Conservation (phyloP, 2,329 filamentous ascomycete genomes). For the Fonsecaea nubica region DNA sequence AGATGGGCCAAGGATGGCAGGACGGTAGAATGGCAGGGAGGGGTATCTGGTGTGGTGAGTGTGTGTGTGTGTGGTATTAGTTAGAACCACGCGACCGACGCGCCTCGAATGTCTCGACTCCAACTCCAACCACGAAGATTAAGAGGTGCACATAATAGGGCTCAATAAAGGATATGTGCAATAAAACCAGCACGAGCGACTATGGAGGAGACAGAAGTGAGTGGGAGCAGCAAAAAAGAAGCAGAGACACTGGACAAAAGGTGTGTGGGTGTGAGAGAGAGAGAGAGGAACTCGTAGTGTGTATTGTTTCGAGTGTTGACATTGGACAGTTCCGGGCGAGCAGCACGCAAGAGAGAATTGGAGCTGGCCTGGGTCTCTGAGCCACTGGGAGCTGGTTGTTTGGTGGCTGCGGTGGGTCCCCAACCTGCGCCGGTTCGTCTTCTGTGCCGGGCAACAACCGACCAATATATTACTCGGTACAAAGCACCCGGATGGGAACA, state of each 20-base stretch:
- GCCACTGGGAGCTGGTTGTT: neutral
- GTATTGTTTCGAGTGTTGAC: constrained; percentile 6
- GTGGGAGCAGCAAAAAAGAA: constrained; percentile 1
- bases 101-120: neutral
- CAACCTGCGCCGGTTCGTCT: constrained; percentile 3
- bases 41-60: constrained; percentile 12
- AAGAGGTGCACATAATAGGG: constrained; percentile 24
- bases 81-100: constrained; percentile 19
- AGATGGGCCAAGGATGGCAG: constrained; percentile 22
- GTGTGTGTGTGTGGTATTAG: constrained; percentile 3
- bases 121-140: constrained; percentile 11
- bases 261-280: constrained; percentile 4
- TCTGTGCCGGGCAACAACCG: constrained; percentile 22
- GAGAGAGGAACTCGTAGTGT: neutral
- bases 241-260: neutral
- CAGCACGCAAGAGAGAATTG: neutral
- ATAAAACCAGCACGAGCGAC: constrained; percentile 6
- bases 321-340: constrained; percentile 3
- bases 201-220: constrained; percentile 5
- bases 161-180: constrained; percentile 13
- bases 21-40: constrained; percentile 22
- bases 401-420: constrained; percentile 8
- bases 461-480: neutral
- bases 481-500: no score
- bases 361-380: constrained; percentile 7